Percentiles rank a stretch among this genome's conserved stretches.
phyloP scores from a whole-genome alignment of 257 asterid species.

The Solanum peruvianum region DNA sequence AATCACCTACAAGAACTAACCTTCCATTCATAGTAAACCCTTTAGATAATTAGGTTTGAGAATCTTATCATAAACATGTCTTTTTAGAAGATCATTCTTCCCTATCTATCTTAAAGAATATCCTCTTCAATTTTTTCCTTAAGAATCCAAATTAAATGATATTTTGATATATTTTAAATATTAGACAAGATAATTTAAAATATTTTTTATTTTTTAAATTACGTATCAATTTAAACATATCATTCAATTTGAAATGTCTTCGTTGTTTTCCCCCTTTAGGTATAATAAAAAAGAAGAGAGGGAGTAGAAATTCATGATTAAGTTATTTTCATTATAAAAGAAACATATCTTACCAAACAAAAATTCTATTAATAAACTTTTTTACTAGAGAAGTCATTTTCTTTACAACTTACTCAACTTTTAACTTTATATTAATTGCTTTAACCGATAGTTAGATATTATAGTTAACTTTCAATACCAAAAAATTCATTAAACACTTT shows the following conservation, averaged over 20 bases:
- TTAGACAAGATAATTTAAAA: rapidly evolving
- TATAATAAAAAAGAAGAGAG: too few species aligned
- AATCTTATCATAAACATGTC: background rate
- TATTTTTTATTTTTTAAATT: too few species aligned
- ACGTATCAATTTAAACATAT: rapidly evolving
- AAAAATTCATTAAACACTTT: background rate
- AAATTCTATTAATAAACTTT: too few species aligned
- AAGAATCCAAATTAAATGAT: rapidly evolving
- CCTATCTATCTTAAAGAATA: too few species aligned
- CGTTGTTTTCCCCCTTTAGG: too few species aligned
- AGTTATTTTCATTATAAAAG: too few species aligned
- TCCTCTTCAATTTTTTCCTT: background rate
- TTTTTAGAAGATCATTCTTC: background rate
- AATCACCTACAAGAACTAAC: background rate
- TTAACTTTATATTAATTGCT: background rate
- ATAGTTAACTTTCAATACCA: background rate
- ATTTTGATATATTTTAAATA: too few species aligned
- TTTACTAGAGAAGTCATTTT: background rate
- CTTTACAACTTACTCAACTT: background rate
- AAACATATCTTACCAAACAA: too few species aligned
- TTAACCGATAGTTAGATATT: background rate
- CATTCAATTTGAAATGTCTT: too few species aligned
- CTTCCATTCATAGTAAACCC: background rate
- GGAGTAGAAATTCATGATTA: too few species aligned
- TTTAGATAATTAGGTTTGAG: background rate